Evolutionary conservation across 805 yeast species (phyloP).

Genomic region (Starmerella scarabaei): DNA sequence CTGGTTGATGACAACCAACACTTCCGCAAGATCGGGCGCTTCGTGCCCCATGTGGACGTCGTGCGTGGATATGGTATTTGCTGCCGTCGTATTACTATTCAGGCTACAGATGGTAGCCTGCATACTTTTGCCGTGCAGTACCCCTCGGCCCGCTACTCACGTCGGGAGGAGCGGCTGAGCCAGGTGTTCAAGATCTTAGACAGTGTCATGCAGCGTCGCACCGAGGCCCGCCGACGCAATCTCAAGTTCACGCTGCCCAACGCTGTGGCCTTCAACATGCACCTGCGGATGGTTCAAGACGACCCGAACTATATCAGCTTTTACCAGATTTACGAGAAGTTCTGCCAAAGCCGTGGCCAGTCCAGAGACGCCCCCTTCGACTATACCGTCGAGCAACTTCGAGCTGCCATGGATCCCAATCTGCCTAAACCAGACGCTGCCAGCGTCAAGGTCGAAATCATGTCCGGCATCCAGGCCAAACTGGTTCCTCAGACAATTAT

Average conservation of each 20-base stretch:
- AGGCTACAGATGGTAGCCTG: slow-evolving; percentile 86
- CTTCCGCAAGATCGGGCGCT: slow-evolving; percentile 85
- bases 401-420: slow-evolving; percentile 87
- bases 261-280: slow-evolving; percentile 90
- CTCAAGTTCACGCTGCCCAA: slow-evolving; percentile 76
- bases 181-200: slow-evolving; percentile 84
- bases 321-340: slow-evolving; percentile 77
- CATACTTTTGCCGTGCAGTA: slow-evolving; percentile 93
- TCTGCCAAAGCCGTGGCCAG: slow-evolving; percentile 58
- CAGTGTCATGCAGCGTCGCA: slow-evolving; percentile 63
- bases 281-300: slow-evolving; percentile 77
- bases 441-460: slow-evolving; percentile 79
- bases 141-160: slow-evolving; percentile 94
- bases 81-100: slow-evolving; percentile 71
- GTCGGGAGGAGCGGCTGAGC: slow-evolving; percentile 89
- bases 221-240: slow-evolving; percentile 76
- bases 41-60: slow-evolving; percentile 75
- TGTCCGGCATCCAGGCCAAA: slow-evolving; percentile 76
- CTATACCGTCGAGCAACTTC: slow-evolving; percentile 68
- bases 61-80: slow-evolving; percentile 86
- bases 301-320: slow-evolving; percentile 63
- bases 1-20: slow-evolving; percentile 81
- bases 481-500: slow-evolving; percentile 76
- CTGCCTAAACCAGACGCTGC: slow-evolving; percentile 85
- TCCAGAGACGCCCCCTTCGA: slow-evolving; percentile 83